Base-by-base conservation (phyloP, 257 asterid genomes). In the Solanum etuberosum region DNA sequence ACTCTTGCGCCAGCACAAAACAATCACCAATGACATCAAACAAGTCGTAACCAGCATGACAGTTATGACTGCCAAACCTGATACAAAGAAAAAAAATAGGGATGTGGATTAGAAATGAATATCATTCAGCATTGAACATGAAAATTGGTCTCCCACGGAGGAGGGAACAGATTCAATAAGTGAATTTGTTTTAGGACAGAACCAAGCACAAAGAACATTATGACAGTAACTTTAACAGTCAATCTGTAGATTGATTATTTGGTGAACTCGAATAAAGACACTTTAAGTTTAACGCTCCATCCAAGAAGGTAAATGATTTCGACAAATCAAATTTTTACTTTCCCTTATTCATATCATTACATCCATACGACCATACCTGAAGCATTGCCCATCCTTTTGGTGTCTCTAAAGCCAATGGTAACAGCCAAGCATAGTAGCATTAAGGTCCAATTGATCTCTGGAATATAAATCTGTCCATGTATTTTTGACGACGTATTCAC, bases 41-140 rank as follows among this genome's bases (percentile, higher is more conserved):
- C 98, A 96, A 16, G 99, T 96, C 1, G 99, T 96, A 25, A 96
- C 99, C 76, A 96, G 95, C 99, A 96, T 96, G 68, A 96, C 98
- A 3, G 99, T 95, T 87, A 96, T 95, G 35, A 95, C 98, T 11
- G 99, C 99, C 91, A 96, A 87, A 82, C 99, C 99, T 96, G 92
- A 89, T 84, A 6, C 10, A 15, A 25, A 35, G 72, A 25, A 86
- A 85, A 85, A 57, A 40, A 76, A 76, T 67, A 37, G 38, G 34
- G 87, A 23, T 9, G 23, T 37, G 18, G 85, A 29, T 85, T 59
- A 71, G 67, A 16, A 5, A 16, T 67, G 82, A 67, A 42, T 25
- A 42, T 77, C 15, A 80, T 46, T 46, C 40, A 80, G 42, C 67
- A 46, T 9, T 42, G 37, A 25, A 42, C 38, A 42, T 77, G 84